Evolutionary conservation across 2,329 filamentous ascomycete species (phyloP).

Genomic region (Davidsoniella neocaledoniae): DNA sequence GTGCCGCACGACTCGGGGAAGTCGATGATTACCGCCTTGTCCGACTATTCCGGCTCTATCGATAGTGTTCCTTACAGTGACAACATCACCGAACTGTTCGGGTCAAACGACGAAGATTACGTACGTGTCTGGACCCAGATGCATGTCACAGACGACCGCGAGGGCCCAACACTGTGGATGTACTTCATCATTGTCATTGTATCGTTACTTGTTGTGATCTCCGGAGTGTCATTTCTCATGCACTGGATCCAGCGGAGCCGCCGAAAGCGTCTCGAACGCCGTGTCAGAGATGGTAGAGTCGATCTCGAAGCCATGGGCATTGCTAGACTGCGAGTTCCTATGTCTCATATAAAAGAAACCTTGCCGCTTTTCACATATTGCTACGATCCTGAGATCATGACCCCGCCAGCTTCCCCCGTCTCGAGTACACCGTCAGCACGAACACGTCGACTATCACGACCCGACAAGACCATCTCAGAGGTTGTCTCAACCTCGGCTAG

Average conservation of each 20-base stretch:
- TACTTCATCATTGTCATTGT: constrained; percentile 57
- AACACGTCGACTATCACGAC: constrained; percentile 1
- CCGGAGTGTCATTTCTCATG: constrained; percentile 52
- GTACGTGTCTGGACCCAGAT: constrained; percentile 43
- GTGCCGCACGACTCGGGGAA: constrained; percentile 51
- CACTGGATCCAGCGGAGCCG: constrained; percentile 60
- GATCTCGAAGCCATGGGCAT: constrained; percentile 78
- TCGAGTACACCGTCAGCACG: constrained; percentile 13
- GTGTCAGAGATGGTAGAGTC: constrained; percentile 62
- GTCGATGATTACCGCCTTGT: constrained; percentile 53
- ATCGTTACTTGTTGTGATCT: constrained; percentile 51
- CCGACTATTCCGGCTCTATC: constrained; percentile 62
- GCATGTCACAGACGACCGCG: constrained; percentile 26
- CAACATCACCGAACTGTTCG: constrained; percentile 37
- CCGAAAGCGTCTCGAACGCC: constrained; percentile 47
- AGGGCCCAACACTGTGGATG: constrained; percentile 63
- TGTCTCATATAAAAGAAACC: constrained; percentile 43
- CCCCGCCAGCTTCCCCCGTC: constrained; percentile 22
- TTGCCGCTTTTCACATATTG: constrained; percentile 70
- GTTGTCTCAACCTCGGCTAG: constrained; percentile 16
- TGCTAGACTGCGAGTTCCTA: constrained; percentile 62
- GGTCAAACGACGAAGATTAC: constrained; percentile 39
- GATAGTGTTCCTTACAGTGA: constrained; percentile 40
- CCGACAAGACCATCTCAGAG: not conserved
- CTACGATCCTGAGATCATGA: constrained; percentile 30